phyloP scores from a whole-genome alignment of 2,329 filamentous ascomycete genomes.

The Epichloe brachyelytri region DNA sequence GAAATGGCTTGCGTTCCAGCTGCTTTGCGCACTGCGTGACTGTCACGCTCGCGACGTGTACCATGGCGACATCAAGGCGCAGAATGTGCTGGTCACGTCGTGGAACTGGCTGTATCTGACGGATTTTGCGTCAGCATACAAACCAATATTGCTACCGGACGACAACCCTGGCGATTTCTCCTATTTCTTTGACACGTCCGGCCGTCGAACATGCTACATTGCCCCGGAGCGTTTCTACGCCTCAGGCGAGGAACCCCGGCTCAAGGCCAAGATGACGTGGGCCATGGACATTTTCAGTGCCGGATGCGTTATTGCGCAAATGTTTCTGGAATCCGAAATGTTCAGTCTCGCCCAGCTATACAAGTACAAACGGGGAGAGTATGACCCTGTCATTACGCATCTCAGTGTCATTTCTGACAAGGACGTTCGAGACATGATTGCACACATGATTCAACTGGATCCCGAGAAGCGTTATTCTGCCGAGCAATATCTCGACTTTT shows the following conservation, averaged over 20 bases:
- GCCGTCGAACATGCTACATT: constrained; percentile 82
- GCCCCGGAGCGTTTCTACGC: constrained; percentile 85
- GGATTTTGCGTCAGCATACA: constrained; percentile 95
- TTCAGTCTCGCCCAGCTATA: constrained; percentile 95
- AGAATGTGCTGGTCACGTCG: constrained; percentile 91
- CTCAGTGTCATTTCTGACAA: constrained; percentile 78
- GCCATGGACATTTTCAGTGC: constrained; percentile 98
- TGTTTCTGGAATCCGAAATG: constrained; percentile 91
- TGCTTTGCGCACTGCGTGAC: constrained; percentile 83
- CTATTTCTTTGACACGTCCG: constrained; percentile 93
- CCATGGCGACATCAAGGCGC: constrained; percentile 97
- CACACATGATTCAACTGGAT: constrained; percentile 92
- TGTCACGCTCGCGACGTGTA: constrained; percentile 82
- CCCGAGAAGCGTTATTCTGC: constrained; percentile 86
- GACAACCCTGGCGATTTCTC: constrained; percentile 97
- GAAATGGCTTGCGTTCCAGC: constrained; percentile 95
- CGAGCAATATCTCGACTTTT: constrained; percentile 87
- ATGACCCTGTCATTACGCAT: constrained; percentile 71
- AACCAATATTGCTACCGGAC: constrained; percentile 84
- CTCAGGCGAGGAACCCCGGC: constrained; percentile 51
- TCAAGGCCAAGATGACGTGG: constrained; percentile 55
- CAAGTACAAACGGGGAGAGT: constrained; percentile 85
- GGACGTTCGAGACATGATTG: constrained; percentile 76
- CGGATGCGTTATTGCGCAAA: constrained; percentile 90
- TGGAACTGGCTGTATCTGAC: constrained; percentile 99